Evolutionary conservation across 164 flowering plant species (phyloP).

Genomic region (Piper betle): DNA sequence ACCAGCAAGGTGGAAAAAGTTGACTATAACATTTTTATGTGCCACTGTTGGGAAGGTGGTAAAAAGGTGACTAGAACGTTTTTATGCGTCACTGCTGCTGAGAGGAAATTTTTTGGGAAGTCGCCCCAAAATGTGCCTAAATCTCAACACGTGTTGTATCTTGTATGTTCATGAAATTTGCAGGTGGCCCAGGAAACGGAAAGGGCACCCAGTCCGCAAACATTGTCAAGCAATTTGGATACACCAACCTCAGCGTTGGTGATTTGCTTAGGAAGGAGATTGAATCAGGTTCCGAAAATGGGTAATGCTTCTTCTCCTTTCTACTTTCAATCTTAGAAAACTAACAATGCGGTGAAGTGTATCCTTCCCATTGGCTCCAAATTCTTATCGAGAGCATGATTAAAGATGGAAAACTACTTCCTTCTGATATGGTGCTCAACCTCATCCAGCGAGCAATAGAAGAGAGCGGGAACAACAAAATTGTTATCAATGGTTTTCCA

Average conservation of each 20-base stretch:
- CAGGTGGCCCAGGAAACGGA: conserved; percentile 99
- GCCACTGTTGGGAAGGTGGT: too few species aligned
- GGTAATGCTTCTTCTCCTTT: conserved; percentile 25
- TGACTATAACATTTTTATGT: background rate
- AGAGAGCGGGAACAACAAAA: too few species aligned
- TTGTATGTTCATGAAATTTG: too few species aligned
- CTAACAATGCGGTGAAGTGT: too few species aligned
- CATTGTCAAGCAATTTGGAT: conserved; percentile 77
- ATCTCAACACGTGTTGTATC: too few species aligned
- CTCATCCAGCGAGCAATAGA: conserved; percentile 76
- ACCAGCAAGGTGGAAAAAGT: too few species aligned
- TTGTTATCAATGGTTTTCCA: conserved; percentile 94
- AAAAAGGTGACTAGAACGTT: too few species aligned
- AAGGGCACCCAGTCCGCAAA: conserved; percentile 91
- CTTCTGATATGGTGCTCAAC: conserved; percentile 81
- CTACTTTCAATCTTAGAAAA: background rate
- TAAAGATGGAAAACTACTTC: conserved; percentile 85
- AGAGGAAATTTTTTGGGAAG: too few species aligned
- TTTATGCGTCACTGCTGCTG: too few species aligned
- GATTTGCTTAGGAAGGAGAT: conserved; percentile 92
- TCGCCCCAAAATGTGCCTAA: too few species aligned
- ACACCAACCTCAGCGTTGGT: conserved; percentile 95
- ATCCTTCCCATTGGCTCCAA: background rate
- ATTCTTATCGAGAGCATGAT: conserved; percentile 57
- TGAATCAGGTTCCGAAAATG: conserved; percentile 93